Conservation (phyloP, 2,329 filamentous ascomycete genomes). For the Chlorencoelia australis region DNA sequence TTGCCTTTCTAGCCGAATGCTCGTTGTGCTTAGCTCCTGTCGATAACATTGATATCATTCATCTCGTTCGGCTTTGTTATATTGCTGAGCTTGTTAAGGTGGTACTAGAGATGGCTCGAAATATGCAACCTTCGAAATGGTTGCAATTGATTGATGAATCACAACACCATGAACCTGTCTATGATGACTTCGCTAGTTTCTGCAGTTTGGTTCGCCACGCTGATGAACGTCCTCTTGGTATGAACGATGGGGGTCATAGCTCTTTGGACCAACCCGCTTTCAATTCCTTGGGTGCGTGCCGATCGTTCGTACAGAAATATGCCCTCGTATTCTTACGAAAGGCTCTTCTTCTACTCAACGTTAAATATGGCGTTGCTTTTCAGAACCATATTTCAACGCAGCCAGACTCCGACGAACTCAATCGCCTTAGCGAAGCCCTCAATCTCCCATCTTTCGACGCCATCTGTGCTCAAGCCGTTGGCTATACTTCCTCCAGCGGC, state of each 20-base stretch:
- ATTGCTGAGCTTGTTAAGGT: conserved; percentile 85
- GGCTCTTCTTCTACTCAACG: conserved; percentile 69
- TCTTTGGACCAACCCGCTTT: conserved; percentile 47
- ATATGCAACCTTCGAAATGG: conserved; percentile 42
- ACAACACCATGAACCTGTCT: not conserved
- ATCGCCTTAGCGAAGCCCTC: conserved; percentile 67
- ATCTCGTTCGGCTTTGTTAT: conserved; percentile 78
- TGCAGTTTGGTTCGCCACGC: conserved; percentile 14
- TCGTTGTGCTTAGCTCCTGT: conserved; percentile 60
- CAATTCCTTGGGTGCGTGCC: conserved; percentile 43
- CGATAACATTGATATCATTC: conserved; percentile 62
- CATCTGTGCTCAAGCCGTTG: conserved; percentile 42
- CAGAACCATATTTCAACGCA: conserved; percentile 55
- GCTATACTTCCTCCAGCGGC: no score
- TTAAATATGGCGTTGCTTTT: conserved; percentile 83
- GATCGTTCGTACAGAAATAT: conserved; percentile 64
- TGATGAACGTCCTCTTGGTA: no score
- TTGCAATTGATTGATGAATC: conserved; percentile 24
- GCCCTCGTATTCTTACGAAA: conserved; percentile 88
- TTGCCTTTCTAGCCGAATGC: conserved; percentile 73
- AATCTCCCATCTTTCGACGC: conserved; percentile 70
- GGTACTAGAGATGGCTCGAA: conserved; percentile 47
- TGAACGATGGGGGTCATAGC: no score
- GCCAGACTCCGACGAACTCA: conserved; percentile 64
- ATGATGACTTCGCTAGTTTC: conserved; percentile 18